Conservation (phyloP, 2,329 filamentous ascomycete species). For the Didymella pinodella region DNA sequence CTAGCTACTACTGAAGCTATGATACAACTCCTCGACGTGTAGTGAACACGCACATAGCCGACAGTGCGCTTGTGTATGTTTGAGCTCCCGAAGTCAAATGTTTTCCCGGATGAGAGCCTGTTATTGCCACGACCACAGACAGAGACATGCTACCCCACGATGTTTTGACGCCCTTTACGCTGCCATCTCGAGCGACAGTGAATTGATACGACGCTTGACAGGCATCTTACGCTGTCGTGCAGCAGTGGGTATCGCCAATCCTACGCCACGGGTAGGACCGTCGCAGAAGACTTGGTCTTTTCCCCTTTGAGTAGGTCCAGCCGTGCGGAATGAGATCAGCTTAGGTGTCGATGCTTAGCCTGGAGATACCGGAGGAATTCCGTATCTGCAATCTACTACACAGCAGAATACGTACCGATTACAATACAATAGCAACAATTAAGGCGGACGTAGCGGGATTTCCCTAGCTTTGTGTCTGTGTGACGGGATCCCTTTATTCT, state of each 20-base stretch:
- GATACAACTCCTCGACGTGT: not conserved
- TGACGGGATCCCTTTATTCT: not conserved
- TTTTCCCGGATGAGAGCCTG: not conserved
- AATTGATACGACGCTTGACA: conserved; percentile 8
- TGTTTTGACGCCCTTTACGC: conserved; percentile 21
- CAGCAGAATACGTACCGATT: not conserved
- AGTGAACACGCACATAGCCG: not conserved
- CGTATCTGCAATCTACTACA: conserved; percentile 16
- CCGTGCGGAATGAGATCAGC: conserved; percentile 20
- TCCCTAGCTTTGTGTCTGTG: not conserved
- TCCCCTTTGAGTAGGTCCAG: conserved; percentile 20
- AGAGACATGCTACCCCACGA: conserved; percentile 10
- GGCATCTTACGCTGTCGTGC: conserved; percentile 7
- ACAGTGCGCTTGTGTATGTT: not conserved
- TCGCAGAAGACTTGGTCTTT: conserved; percentile 9
- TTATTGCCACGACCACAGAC: not conserved
- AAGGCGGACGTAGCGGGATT: not conserved
- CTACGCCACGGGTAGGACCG: conserved; percentile 17
- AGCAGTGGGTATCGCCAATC: conserved; percentile 8
- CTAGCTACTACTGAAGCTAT: conserved; percentile 44
- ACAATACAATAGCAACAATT: conserved; percentile 5
- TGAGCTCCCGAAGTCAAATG: not conserved
- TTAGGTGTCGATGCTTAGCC: conserved; percentile 18
- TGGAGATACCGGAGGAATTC: conserved; percentile 18
- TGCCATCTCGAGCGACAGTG: conserved; percentile 8